Percentiles rank a stretch among this genome's conserved stretches.
These are phyloP conservation scores for Trametes versicolor DNA, from an alignment of 1,284 basidiomycete genomes.

Conservation along the genomic window DNA sequence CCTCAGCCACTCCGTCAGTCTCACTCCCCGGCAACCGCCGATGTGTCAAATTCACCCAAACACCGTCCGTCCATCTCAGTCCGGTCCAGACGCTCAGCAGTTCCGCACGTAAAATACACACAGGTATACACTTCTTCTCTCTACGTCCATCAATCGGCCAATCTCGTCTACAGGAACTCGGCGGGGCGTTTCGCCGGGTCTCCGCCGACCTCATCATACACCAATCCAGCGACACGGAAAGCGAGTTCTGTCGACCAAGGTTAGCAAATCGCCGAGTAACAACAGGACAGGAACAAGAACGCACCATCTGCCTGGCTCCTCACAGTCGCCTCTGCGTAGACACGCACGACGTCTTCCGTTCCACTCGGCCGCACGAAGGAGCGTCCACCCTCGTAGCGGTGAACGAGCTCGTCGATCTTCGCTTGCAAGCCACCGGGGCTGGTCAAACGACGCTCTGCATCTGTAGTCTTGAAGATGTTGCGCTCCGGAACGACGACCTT, in stretches of 20 bases:
- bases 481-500: slow-evolving; percentile 93
- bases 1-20: background rate
- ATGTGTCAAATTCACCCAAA: slow-evolving; percentile 32
- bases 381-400: slow-evolving; percentile 85
- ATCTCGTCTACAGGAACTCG: slow-evolving; percentile 63
- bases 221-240: slow-evolving; percentile 83
- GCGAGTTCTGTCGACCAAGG: slow-evolving; percentile 69
- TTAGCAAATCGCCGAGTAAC: slow-evolving; percentile 20
- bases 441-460: slow-evolving; percentile 92
- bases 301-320: slow-evolving; percentile 85
- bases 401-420: slow-evolving; percentile 88
- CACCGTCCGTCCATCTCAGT: slow-evolving; percentile 17
- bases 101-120: slow-evolving; percentile 33
- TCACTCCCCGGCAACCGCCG: slow-evolving; percentile 26
- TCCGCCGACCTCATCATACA: slow-evolving; percentile 83
- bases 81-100: slow-evolving; percentile 9
- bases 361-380: slow-evolving; percentile 97
- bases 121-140: slow-evolving; percentile 27
- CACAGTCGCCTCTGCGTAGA: slow-evolving; percentile 93
- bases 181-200: slow-evolving; percentile 72
- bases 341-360: slow-evolving; percentile 97
- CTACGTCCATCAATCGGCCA: slow-evolving; percentile 9
- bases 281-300: slow-evolving; percentile 10
- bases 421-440: slow-evolving; percentile 85
- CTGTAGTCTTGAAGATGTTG: slow-evolving; percentile 88